phyloP scores from a whole-genome alignment of 352 stramenopile species.

The Phytophthora pinifolia region DNA sequence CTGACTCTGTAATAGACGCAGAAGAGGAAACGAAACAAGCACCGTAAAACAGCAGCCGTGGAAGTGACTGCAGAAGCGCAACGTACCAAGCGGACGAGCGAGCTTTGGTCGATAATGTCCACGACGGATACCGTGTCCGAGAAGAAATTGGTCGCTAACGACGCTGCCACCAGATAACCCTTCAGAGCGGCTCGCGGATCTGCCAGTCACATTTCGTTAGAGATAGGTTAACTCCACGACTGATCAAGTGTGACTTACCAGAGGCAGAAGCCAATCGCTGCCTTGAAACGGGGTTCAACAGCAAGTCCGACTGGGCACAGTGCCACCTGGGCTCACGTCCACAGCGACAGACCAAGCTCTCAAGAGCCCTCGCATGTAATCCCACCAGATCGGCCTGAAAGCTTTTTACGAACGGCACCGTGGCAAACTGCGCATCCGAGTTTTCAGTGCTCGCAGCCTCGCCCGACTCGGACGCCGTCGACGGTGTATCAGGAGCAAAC shows the following conservation, averaged over 20 bases:
- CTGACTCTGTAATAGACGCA: conserved; percentile 50
- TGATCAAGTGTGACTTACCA: conserved; percentile 31
- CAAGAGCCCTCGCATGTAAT: conserved; percentile 54
- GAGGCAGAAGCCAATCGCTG: conserved; percentile 62
- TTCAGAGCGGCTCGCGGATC: conserved; percentile 66
- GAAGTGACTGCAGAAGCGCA: too few species aligned
- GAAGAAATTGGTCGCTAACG: conserved; percentile 83
- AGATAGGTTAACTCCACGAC: not conserved
- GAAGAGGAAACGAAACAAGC: conserved; percentile 6
- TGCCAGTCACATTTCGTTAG: conserved; percentile 28
- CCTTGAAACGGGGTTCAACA: conserved; percentile 70
- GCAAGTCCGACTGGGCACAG: conserved; percentile 66
- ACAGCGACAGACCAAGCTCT: conserved; percentile 55
- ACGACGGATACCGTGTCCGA: conserved; percentile 65
- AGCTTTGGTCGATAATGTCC: conserved; percentile 84
- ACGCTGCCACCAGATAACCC: conserved; percentile 76
- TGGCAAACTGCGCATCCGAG: conserved; percentile 33
- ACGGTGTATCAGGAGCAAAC: conserved; percentile 55
- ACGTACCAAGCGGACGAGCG: conserved; percentile 77
- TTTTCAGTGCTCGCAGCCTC: conserved; percentile 9
- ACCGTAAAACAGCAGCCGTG: not conserved
- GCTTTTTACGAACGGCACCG: conserved; percentile 51
- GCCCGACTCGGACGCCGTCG: conserved; percentile 19
- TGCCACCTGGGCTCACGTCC: conserved; percentile 80
- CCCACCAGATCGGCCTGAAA: conserved; percentile 59